These are phyloP conservation scores for Aurifilum marmelostoma DNA, from an alignment of 2,329 filamentous ascomycete genomes.

Conservation along the genomic window DNA sequence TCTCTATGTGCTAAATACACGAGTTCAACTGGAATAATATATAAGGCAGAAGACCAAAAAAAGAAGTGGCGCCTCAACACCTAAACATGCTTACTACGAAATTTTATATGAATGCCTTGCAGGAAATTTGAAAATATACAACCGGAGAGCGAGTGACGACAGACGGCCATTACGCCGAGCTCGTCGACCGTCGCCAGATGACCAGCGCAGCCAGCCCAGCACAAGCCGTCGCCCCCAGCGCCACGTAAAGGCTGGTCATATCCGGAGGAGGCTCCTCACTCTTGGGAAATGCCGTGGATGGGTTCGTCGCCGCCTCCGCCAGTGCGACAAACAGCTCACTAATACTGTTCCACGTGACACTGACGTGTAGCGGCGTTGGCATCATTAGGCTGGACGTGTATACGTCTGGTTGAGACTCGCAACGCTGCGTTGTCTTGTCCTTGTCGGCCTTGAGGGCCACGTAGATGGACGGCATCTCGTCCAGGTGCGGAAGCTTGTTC, in stretches of 20 bases:
- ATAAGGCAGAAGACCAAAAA: background rate
- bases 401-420: slow-evolving; percentile 87
- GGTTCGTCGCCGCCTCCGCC: slow-evolving; percentile 89
- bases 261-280: slow-evolving; percentile 85
- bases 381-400: slow-evolving; percentile 86
- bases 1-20: background rate
- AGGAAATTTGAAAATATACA: background rate
- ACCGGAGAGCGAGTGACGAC: background rate
- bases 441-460: slow-evolving; percentile 92
- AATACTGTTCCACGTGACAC: slow-evolving; percentile 91
- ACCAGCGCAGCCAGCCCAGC: slow-evolving; percentile 66
- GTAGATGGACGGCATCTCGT: slow-evolving; percentile 89
- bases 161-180: slow-evolving; percentile 37
- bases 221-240: slow-evolving; percentile 72
- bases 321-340: slow-evolving; percentile 90
- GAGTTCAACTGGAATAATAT: background rate
- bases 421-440: slow-evolving; percentile 95
- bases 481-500: slow-evolving; percentile 77
- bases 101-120: background rate
- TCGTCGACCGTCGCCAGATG: slow-evolving; percentile 65
- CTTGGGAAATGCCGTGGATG: slow-evolving; percentile 85
- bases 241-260: slow-evolving; percentile 83
- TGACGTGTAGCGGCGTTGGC: slow-evolving; percentile 90
- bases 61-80: background rate
- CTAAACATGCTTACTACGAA: background rate